Percentiles rank a stretch among this genome's conserved stretches.
phyloP scores from a whole-genome alignment of 805 yeast genomes.

The Ogataea ganodermae region DNA sequence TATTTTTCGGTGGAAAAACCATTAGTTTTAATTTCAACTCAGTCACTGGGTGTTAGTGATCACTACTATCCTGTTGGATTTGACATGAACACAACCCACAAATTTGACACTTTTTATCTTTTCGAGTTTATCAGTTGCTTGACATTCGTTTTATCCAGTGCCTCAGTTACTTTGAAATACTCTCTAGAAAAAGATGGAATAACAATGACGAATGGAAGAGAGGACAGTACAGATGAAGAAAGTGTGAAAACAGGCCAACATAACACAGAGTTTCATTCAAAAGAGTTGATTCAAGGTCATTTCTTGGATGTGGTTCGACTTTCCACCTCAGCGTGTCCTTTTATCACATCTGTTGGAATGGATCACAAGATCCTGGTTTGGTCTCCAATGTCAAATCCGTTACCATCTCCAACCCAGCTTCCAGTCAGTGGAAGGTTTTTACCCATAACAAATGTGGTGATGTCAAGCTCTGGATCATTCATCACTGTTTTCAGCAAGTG shows the following conservation, averaged over 20 bases:
- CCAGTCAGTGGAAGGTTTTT: conserved; percentile 49
- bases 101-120: conserved; percentile 51
- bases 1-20: conserved; percentile 33
- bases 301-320: conserved; percentile 62
- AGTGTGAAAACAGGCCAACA: conserved; percentile 17
- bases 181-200: conserved; percentile 34
- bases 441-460: conserved; percentile 61
- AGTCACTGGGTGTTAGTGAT: conserved; percentile 8
- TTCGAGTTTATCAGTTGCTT: conserved; percentile 57
- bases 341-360: conserved; percentile 69
- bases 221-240: conserved; percentile 11
- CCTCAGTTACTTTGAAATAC: conserved; percentile 46
- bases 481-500: conserved; percentile 55
- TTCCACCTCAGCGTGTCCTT: conserved; percentile 61
- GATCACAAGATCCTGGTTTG: conserved; percentile 73
- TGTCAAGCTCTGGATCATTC: conserved; percentile 60
- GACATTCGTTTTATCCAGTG: conserved; percentile 51
- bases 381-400: conserved; percentile 61
- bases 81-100: conserved; percentile 36
- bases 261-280: conserved; percentile 29
- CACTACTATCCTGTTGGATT: conserved; percentile 20
- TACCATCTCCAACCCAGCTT: conserved; percentile 47
- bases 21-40: conserved; percentile 18
- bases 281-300: conserved; percentile 53
- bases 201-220: conserved; percentile 11